These are phyloP conservation scores for Paracoccidioides lutzii DNA, from an alignment of 2,329 filamentous ascomycete genomes.

Conservation along the genomic window DNA sequence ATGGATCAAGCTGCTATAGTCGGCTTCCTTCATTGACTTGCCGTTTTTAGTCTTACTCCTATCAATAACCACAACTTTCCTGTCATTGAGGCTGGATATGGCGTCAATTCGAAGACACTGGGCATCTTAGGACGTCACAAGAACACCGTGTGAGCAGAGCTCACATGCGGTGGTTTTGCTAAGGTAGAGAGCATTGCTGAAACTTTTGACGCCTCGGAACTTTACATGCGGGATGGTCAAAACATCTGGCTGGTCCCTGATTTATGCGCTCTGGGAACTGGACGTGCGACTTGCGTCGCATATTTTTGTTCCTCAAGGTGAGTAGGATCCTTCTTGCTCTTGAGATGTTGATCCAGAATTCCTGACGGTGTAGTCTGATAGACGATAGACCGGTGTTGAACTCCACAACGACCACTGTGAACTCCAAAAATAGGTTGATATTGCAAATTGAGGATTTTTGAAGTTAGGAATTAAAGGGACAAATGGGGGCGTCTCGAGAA, in stretches of 20 bases:
- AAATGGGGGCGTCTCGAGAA: slow-evolving; percentile 46
- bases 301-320: slow-evolving; percentile 45
- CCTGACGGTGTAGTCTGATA: background rate
- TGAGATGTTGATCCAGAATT: too few relatives aligned
- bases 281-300: slow-evolving; percentile 50
- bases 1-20: slow-evolving; percentile 47
- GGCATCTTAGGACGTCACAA: slow-evolving; percentile 19
- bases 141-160: slow-evolving; percentile 27
- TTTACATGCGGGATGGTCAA: slow-evolving; percentile 31
- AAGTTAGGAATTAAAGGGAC: slow-evolving; percentile 49
- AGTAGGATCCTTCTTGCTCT: background rate
- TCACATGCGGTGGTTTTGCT: slow-evolving; percentile 28
- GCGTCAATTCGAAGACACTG: slow-evolving; percentile 31
- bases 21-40: slow-evolving; percentile 52
- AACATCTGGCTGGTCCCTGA: slow-evolving; percentile 42
- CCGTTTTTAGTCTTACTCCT: slow-evolving; percentile 38
- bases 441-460: slow-evolving; percentile 44
- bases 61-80: slow-evolving; percentile 39
- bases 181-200: slow-evolving; percentile 32
- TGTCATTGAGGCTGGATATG: slow-evolving; percentile 30
- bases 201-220: slow-evolving; percentile 23
- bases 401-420: slow-evolving; percentile 38
- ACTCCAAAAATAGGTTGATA: slow-evolving; percentile 40
- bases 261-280: slow-evolving; percentile 44
- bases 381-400: slow-evolving; percentile 30